phyloP scores from a whole-genome alignment of 805 yeast species.

The Ogataea populi-albae region DNA sequence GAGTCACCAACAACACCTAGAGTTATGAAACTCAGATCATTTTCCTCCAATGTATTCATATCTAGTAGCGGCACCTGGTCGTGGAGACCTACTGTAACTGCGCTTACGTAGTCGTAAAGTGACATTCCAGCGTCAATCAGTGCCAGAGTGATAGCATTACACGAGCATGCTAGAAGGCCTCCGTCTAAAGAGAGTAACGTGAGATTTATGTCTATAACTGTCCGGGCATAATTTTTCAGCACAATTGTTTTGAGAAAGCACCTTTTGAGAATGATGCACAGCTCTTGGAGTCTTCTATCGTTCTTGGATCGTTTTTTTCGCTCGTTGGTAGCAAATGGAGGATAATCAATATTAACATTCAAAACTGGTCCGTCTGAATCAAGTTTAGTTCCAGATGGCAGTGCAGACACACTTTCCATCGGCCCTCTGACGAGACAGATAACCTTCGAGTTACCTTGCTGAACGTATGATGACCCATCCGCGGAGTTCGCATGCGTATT shows the following conservation, averaged over 20 bases:
- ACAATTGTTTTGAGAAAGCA: conserved; percentile 75
- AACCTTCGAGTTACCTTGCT: conserved; percentile 89
- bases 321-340: conserved; percentile 78
- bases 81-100: conserved; percentile 75
- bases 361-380: conserved; percentile 57
- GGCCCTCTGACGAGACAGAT: conserved; percentile 89
- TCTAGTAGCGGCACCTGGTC: conserved; percentile 79
- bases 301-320: conserved; percentile 63
- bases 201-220: conserved; percentile 69
- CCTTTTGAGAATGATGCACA: conserved; percentile 61
- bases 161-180: conserved; percentile 72
- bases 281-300: conserved; percentile 69
- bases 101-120: conserved; percentile 84
- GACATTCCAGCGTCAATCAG: conserved; percentile 94
- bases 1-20: conserved; percentile 81
- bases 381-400: conserved; percentile 45
- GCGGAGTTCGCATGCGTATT: conserved; percentile 86
- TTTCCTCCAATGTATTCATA: conserved; percentile 77
- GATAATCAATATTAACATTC: conserved; percentile 62
- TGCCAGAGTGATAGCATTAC: conserved; percentile 86
- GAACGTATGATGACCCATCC: conserved; percentile 90
- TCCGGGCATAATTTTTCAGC: conserved; percentile 74
- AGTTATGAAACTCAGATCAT: conserved; percentile 76
- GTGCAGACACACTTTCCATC: conserved; percentile 58
- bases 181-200: conserved; percentile 90